Conservation (phyloP, 1,284 basidiomycete species). For the Moesziomyces parantarcticus region DNA sequence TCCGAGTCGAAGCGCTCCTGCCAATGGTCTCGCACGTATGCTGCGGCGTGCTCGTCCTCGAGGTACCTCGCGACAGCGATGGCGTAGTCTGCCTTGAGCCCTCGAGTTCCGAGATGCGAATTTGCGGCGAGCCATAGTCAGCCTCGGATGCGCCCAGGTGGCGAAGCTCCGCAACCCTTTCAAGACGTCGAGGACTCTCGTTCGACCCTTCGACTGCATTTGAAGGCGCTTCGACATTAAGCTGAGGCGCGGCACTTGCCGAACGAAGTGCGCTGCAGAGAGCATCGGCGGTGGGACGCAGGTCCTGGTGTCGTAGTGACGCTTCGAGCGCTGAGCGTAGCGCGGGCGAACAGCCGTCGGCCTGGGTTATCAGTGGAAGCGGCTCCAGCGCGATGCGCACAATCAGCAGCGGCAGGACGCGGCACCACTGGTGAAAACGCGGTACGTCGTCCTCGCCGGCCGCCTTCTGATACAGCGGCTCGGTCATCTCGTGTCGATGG, state of each 20-base stretch:
- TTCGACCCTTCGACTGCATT: background rate
- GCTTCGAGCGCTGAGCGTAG: conserved; percentile 30
- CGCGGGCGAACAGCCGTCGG: conserved; percentile 22
- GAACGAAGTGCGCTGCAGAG: conserved; percentile 21
- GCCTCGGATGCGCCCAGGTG: conserved; percentile 1
- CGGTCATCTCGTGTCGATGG: conserved; percentile 43
- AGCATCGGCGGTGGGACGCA: conserved; percentile 42
- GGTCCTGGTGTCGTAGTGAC: conserved; percentile 43
- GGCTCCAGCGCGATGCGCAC: conserved; percentile 36
- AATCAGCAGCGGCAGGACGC: conserved; percentile 49
- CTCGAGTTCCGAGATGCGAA: conserved; percentile 17
- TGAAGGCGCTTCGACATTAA: background rate
- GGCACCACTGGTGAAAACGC: conserved; percentile 57
- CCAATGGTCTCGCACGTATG: conserved; percentile 24
- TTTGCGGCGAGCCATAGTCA: conserved; percentile 8
- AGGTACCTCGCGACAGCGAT: conserved; percentile 24
- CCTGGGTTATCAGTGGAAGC: conserved; percentile 21
- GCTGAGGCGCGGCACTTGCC: background rate
- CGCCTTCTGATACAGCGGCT: conserved; percentile 44
- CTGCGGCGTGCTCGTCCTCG: conserved; percentile 25
- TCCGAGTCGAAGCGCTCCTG: conserved; percentile 1
- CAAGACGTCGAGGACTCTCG: conserved; percentile 1
- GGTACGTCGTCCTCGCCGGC: conserved; percentile 45
- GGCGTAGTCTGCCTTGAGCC: conserved; percentile 26
- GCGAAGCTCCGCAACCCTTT: background rate